These are phyloP conservation scores for Sapria himalayana DNA, from an alignment of 345 rosid species.

Conservation along the genomic window DNA sequence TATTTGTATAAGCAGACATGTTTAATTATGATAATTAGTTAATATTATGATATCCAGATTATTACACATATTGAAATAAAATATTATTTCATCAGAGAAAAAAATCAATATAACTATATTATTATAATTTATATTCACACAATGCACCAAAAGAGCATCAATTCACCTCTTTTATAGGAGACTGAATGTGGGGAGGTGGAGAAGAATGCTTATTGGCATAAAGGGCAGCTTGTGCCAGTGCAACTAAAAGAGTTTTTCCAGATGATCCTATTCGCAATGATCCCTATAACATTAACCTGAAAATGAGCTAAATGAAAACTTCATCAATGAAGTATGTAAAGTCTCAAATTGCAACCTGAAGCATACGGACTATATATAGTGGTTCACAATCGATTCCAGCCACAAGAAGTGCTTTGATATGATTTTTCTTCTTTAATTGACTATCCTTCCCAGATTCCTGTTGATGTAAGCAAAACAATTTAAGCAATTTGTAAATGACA, in stretches of 20 bases:
- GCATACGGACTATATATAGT: constrained; percentile 70
- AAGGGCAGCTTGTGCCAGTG: constrained; percentile 82
- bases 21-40: too few relatives aligned
- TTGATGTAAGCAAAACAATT: constrained; percentile 8
- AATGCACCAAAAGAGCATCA: constrained; percentile 5
- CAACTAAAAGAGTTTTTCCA: constrained; percentile 75
- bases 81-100: too few relatives aligned
- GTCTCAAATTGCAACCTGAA: constrained; percentile 41
- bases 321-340: too few relatives aligned
- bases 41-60: too few relatives aligned
- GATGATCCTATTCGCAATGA: constrained; percentile 69
- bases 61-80: too few relatives aligned
- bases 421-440: constrained; percentile 82
- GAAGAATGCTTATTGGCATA: constrained; percentile 48
- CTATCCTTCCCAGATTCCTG: constrained; percentile 94
- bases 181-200: constrained; percentile 36
- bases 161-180: constrained; percentile 79
- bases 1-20: too few relatives aligned
- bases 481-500: too few relatives aligned
- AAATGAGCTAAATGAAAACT: constrained; percentile 4
- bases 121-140: too few relatives aligned
- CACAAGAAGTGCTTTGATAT: constrained; percentile 79
- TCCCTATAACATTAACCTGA: constrained; percentile 21
- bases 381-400: constrained; percentile 95
- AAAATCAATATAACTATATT: too few relatives aligned